These are phyloP conservation scores for Proliferodiscus dingleyae DNA, from an alignment of 2,329 filamentous ascomycete genomes.

Conservation along the genomic window DNA sequence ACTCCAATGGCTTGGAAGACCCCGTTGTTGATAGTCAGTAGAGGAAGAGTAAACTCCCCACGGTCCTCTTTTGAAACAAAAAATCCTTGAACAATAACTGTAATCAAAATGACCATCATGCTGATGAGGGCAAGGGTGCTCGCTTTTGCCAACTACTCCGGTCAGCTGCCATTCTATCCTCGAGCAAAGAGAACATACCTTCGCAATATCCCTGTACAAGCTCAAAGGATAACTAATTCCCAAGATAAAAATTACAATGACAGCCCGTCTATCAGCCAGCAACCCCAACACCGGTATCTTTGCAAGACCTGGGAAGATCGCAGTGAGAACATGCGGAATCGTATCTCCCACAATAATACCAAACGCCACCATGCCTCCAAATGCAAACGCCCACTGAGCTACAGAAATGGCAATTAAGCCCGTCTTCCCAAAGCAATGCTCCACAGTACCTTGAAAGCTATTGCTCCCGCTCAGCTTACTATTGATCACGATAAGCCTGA, in stretches of 20 bases:
- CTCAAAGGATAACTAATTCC: constrained; percentile 87
- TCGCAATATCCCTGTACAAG: constrained; percentile 93
- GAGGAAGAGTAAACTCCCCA: constrained; percentile 64
- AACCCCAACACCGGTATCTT: constrained; percentile 75
- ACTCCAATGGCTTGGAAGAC: constrained; percentile 96
- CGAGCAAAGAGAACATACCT: constrained; percentile 50
- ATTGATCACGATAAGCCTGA: constrained; percentile 93
- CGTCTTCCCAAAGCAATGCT: constrained; percentile 86
- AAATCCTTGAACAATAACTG: constrained; percentile 79
- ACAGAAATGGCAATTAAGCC: constrained; percentile 84
- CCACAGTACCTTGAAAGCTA: constrained; percentile 92
- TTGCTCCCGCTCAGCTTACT: constrained; percentile 91
- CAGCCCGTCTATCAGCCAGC: constrained; percentile 72
- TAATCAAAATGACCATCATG: constrained; percentile 85
- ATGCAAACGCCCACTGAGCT: constrained; percentile 97
- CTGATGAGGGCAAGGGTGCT: constrained; percentile 88
- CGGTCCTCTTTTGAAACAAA: constrained; percentile 66
- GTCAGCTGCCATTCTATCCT: constrained; percentile 11
- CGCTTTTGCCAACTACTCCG: constrained; percentile 78
- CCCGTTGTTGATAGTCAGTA: constrained; percentile 77
- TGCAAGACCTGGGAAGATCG: constrained; percentile 72
- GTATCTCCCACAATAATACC: constrained; percentile 96
- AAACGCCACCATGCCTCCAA: constrained; percentile 97
- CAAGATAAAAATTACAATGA: constrained; percentile 84
- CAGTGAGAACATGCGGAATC: constrained; percentile 82